Conservation (phyloP, 2,329 filamentous ascomycete species). For the Exophiala lecanii-corni region DNA sequence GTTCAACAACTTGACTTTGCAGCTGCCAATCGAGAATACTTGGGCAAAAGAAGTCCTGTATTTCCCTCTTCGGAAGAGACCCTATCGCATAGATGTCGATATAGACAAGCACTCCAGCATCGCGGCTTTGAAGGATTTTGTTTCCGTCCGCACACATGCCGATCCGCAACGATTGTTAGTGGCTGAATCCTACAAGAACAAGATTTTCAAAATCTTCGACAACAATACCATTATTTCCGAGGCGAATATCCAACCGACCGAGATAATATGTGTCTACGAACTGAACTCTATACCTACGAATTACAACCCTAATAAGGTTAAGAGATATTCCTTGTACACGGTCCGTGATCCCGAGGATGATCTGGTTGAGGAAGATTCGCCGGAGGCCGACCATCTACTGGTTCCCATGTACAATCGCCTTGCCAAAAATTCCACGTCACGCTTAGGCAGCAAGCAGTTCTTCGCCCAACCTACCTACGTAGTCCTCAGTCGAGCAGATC, state of each 20-base stretch:
- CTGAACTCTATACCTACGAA: constrained; percentile 76
- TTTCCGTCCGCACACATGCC: constrained; percentile 50
- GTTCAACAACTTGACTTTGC: constrained; percentile 89
- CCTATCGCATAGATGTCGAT: constrained; percentile 71
- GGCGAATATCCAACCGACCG: constrained; percentile 57
- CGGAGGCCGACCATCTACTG: constrained; percentile 43
- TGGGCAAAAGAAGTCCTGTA: constrained; percentile 74
- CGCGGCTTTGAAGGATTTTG: constrained; percentile 43
- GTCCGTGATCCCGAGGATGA: constrained; percentile 36
- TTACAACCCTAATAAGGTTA: constrained; percentile 54
- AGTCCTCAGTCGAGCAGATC: constrained; percentile 68
- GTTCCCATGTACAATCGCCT: constrained; percentile 46
- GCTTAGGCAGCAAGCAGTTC: constrained; percentile 28
- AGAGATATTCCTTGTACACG: constrained; percentile 39
- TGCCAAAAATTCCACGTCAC: constrained; percentile 26
- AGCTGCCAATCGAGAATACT: constrained; percentile 78
- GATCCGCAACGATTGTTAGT: constrained; percentile 64
- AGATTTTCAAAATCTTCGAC: constrained; percentile 82
- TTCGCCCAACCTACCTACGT: constrained; percentile 58
- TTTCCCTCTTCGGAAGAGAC: constrained; percentile 67
- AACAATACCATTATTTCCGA: constrained; percentile 67
- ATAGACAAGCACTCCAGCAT: constrained; percentile 65
- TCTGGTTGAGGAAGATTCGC: constrained; percentile 38
- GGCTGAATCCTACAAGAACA: constrained; percentile 74
- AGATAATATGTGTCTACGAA: constrained; percentile 70